Base-by-base conservation (phyloP, 257 asterid genomes). In the Petunia axillaris region DNA sequence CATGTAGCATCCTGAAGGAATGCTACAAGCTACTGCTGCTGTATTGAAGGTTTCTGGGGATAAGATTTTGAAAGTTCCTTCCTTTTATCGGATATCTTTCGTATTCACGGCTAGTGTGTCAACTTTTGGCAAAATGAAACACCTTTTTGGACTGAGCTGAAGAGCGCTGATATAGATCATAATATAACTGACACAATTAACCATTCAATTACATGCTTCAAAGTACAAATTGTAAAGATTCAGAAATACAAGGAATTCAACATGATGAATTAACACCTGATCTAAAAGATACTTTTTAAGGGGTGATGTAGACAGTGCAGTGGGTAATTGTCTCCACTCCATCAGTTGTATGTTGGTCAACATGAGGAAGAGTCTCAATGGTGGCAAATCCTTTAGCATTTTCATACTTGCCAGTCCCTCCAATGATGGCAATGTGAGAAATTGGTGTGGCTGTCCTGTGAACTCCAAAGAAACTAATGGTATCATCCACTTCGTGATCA, bases 321-420 rank as follows among this genome's bases (percentile, higher is more conserved):
- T 94, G 98, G 37, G 98, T 94, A 39, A 92, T 90, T 5, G 98
- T 94, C 80, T 94, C 97, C 7, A 90, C 82, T 0, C 97, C 98
- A 75, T 94, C 97, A 9, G 98, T 94, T 0, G 90, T 92, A 52
- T 94, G 94, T 84, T 92, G 94, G 76, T 94, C 94, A 35, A 80
- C 90, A 25, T 90, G 97, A 15, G 90, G 95, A 70, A 94, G 94
- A 6, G 97, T 88, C 82, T 92, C 98, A 76, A 94, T 90, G 38
- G 93, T 88, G 53, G 98, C 94, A 76, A 89, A 82, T 46, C 97
- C 97, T 80, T 85, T 91, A 5, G 94, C 97, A 64, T 89, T 88
- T 86, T 93, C 97, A 64, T 92, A 89, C 48, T 82, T 89, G 0
- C 98, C 98, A 2, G 97, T 91, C 55, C 98, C 98, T 43, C 97